Evolutionary conservation across 331 rosid species (phyloP).

Genomic region (Malus hybrid): DNA sequence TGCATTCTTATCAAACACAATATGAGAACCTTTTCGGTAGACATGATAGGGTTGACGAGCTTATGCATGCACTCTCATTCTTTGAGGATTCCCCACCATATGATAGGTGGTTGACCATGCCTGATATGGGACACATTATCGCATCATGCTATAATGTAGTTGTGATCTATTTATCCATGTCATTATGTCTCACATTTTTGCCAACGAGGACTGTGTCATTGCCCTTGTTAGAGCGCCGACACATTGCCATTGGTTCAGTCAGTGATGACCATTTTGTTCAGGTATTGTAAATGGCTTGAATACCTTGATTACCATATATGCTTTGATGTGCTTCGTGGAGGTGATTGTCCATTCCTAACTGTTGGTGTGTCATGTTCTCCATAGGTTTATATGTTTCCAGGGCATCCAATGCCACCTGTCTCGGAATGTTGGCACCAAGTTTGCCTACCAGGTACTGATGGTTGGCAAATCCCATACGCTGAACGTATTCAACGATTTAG

Average conservation of each 20-base stretch:
- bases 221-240: neutral
- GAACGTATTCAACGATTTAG: neutral
- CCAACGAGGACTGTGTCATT: neutral
- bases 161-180: neutral
- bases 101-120: neutral
- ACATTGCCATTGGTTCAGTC: neutral
- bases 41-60: neutral
- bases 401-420: neutral
- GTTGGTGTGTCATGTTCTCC: neutral
- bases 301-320: neutral
- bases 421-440: neutral
- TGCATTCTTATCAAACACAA: neutral
- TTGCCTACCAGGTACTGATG: neutral
- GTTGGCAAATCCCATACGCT: neutral
- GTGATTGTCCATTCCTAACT: neutral
- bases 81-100: neutral
- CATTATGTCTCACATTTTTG: neutral
- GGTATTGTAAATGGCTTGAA: neutral
- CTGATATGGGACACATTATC: neutral
- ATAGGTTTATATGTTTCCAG: neutral
- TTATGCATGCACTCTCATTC: neutral
- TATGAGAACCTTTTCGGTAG: neutral
- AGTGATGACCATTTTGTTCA: neutral
- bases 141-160: neutral
- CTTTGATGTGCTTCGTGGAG: neutral